Evolutionary conservation across 2,329 filamentous ascomycete genomes (phyloP), one percentile per base, ranked within the genome.

Genomic region (Diplodia seriata): DNA sequence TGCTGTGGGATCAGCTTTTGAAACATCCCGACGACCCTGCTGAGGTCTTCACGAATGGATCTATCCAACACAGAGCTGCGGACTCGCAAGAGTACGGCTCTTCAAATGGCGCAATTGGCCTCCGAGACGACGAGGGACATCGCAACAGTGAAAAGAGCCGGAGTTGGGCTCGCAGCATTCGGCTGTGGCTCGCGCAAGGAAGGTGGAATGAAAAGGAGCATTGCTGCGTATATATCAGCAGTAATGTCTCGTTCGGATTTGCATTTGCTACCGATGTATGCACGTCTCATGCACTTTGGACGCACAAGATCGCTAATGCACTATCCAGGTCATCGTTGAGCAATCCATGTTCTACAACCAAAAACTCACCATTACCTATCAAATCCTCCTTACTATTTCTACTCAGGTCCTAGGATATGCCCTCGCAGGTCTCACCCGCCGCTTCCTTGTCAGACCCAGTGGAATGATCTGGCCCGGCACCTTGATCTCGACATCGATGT

Each of bases 381-480:
- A 96, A 78, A 82, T 97, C 8, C 84, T 96, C 20, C 87, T 97
- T 51, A 95, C 91, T 0, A 84, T 97, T 18, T 95, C 92, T 2
- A 95, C 92, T 0, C 93, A 97, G 76, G 91, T 95, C 33, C 82
- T 96, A 40, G 93, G 93, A 15, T 96, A 96, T 77, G 89, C 92
- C 3, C 93, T 97, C 76, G 93, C 93, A 61, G 93, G 93, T 1
- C 83, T 97, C 53, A 91, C 91, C 1, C 85, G 92, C 68, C 87
- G 91, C 61, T 95, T 93, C 76, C 84, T 97, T 4, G 92, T 97
- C 33, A 88, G 92, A 31, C 93, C 93, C 0, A 91, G 91, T 70
- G 91, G 91, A 69, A 96, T 97, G 91, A 93, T 97, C 57, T 97
- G 93, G 93, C 93, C 93, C 1, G 90, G 91, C 26, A 96, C 93